Base-by-base conservation (phyloP, 768 basidiomycete genomes). In the Hortiboletus campestris region DNA sequence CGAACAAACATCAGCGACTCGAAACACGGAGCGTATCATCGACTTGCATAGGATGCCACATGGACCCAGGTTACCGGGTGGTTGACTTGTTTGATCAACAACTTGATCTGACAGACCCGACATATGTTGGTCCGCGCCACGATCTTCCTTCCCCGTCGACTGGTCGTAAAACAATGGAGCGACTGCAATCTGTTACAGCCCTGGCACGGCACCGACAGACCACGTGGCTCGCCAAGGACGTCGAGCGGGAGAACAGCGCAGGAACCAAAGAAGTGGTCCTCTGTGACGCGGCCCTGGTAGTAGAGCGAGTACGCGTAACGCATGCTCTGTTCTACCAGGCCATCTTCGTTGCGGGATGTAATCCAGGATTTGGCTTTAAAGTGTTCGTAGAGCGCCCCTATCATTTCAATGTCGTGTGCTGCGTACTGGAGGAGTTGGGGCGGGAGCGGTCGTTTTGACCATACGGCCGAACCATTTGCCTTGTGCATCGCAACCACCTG, bases 341-440 rank as follows among this genome's bases (percentile, higher is more conserved):
- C 13, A 13, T 13, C 54, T 13, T 63, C 58, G 20, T 61, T 65
- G 41, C 3, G 3, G 1, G 46, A 20, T 0, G 60, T 71, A 49
- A 70, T 67, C 67, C 69, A 70, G 0, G 49, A 48, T 9, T 54
- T n/a, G 35, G 57, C 13, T 10, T 57, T 57, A 53, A 79, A 78
- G 45, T 71, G 60, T 6, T 66, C 61, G 60, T 74, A 74, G 22
- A 78, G 67, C 2, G 63, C 56, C 12, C 62, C 67, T 50, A 79
- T 73, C 55, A 77, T 67, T 31, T 68, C 66, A 45, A 78, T 72
- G 62, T 79, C 78, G 56, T 73, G 72, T 6, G 76, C 75, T 3
- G 78, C 77, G 35, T 79, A 79, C 17, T 66, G 63, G 25, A 77
- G 66, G 31, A 78, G 69, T 14, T 67, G 63, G 1, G 67, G 39